These are phyloP conservation scores for Penicillium ochrochloron DNA, from an alignment of 495 filamentous ascomycete species.

Conservation along the genomic window DNA sequence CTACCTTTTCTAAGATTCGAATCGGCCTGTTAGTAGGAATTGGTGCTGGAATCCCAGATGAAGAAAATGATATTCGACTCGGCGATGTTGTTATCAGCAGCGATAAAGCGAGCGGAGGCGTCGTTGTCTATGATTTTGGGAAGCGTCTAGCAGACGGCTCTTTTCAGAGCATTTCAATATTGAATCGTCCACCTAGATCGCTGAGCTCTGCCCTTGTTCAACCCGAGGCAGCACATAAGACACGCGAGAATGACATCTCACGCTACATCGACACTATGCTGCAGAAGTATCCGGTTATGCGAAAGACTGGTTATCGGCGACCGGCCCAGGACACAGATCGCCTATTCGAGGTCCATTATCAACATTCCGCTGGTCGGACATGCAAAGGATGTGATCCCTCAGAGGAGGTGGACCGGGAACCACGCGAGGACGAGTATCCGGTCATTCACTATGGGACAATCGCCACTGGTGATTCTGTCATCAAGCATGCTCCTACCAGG, in stretches of 20 bases:
- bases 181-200: slow-evolving; percentile 35
- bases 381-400: neutral
- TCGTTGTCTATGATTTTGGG: slow-evolving; percentile 18
- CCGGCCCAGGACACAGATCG: neutral
- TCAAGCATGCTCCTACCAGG: slow-evolving; percentile 21
- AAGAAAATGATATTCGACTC: slow-evolving; percentile 20
- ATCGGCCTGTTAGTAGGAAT: slow-evolving; percentile 21
- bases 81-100: slow-evolving; percentile 32
- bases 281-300: slow-evolving; percentile 16
- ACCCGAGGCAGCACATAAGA: slow-evolving; percentile 22
- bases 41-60: slow-evolving; percentile 20
- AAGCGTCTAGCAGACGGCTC: slow-evolving; percentile 33
- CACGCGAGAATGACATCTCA: slow-evolving; percentile 24
- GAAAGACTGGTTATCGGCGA: slow-evolving; percentile 7
- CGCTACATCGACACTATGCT: slow-evolving; percentile 18
- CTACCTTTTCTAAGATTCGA: slow-evolving; percentile 24
- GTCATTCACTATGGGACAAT: slow-evolving; percentile 39
- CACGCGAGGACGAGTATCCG: slow-evolving; percentile 3
- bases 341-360: neutral
- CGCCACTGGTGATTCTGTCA: slow-evolving; percentile 44
- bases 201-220: slow-evolving; percentile 28
- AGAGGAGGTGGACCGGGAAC: neutral
- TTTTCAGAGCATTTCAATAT: slow-evolving; percentile 39
- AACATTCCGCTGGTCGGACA: neutral
- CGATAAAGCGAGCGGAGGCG: slow-evolving; percentile 16